A percentile compares a stretch with the other conserved stretches of the same genome.
Conservation (phyloP, 495 filamentous ascomycete genomes). For the Penicillium verhagenii region DNA sequence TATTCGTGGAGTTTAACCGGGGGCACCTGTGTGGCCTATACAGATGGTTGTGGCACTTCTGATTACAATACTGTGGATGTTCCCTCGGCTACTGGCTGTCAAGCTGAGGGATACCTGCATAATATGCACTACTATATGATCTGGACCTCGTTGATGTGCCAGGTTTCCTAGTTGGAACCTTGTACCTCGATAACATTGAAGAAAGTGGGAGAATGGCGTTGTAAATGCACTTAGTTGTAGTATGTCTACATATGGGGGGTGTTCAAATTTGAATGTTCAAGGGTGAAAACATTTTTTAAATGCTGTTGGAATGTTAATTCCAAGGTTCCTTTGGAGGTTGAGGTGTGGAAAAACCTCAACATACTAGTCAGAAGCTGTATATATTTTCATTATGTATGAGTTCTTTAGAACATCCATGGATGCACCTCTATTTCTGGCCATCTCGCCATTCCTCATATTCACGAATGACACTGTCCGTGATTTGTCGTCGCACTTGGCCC, state of each 20-base stretch:
- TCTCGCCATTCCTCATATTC: slow-evolving; percentile 68
- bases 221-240: too few species aligned
- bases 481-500: slow-evolving; percentile 60
- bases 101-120: not conserved
- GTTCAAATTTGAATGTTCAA: too few species aligned
- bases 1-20: not conserved
- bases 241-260: too few species aligned
- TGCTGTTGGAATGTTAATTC: too few species aligned
- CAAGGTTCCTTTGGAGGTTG: too few species aligned
- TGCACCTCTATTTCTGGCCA: slow-evolving; percentile 16
- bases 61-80: not conserved
- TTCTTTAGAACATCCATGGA: not conserved
- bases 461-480: slow-evolving; percentile 62
- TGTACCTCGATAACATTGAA: too few species aligned
- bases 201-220: too few species aligned
- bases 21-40: not conserved
- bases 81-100: not conserved
- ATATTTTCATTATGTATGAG: not conserved
- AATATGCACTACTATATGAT: not conserved
- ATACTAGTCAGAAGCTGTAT: too few species aligned
- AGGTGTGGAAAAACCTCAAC: too few species aligned
- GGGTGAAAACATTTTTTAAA: too few species aligned
- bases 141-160: not conserved
- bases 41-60: not conserved
- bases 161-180: too few species aligned